Evolutionary conservation across 1,284 basidiomycete species (phyloP), one percentile per base, ranked within the genome.

Genomic region (Ustilago xerochloae): DNA sequence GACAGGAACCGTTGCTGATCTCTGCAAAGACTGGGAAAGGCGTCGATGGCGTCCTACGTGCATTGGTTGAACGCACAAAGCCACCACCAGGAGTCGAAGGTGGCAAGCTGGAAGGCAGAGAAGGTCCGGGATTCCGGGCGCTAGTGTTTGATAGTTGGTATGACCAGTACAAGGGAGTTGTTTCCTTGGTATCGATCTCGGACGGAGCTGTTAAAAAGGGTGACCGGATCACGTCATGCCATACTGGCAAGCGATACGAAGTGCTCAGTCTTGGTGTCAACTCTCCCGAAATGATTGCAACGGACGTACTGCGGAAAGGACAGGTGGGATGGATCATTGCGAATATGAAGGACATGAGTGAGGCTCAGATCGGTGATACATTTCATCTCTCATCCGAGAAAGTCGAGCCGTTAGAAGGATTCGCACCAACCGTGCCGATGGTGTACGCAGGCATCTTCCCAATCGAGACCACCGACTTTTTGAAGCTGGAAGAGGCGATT

Each of bases 271-370:
- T 97, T 9, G 97, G 97, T 15, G 89, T 99, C 64, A 91, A 97
- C 88, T 88, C 96, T 82, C 97, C 96, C 1, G 75, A 74, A 26
- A 75, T 81, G 43, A 51, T 75, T 2, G 59, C 63, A 61, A 85
- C 46, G 64, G 78, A 75, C 24, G 88, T 88, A 47, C 86, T 98
- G 54, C 88, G 89, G 51, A 90, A 93, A 49, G 94, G 94, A 3
- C 95, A 97, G 86, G 95, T 97, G 16, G 94, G 94, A 20, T 81
- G 80, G 81, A 65, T 82, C 45, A 77, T 81, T 2, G 97, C 94
- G 85, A 97, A 94, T 81, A 99, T 99, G 96, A 99, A 98, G 85
- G 92, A 98, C 80, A 93, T 93, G 15, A 90, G 91, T n/a, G 96
- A 99, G 87, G 95, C 94, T 24, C 91, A 92, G 81, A 91, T 97